phyloP scores from a whole-genome alignment of 495 filamentous ascomycete species.

The Penicillium subrubescens region DNA sequence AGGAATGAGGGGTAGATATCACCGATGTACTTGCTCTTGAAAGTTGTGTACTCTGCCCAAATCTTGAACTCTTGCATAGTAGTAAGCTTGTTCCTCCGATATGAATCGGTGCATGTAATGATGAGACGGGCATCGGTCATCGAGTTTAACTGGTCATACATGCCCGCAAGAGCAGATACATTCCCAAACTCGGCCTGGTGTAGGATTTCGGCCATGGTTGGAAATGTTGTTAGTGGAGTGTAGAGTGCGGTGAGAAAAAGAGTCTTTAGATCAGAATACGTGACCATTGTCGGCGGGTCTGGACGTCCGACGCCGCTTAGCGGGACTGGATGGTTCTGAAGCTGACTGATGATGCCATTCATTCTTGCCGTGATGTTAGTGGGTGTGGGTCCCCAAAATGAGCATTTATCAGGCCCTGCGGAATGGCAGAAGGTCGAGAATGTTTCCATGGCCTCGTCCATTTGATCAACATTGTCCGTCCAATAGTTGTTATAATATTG shows the following conservation, averaged over 20 bases:
- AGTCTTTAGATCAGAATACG: background rate
- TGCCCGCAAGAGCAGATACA: background rate
- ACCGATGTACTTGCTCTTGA: background rate
- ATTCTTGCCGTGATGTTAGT: background rate
- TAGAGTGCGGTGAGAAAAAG: background rate
- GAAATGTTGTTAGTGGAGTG: background rate
- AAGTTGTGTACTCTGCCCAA: background rate
- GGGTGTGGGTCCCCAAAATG: conserved; percentile 38
- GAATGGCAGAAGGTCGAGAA: conserved; percentile 46
- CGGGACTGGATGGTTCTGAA: background rate
- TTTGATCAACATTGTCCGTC: background rate
- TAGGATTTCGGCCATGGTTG: background rate
- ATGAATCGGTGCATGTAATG: background rate
- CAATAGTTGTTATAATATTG: conserved; percentile 21
- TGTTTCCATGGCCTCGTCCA: conserved; percentile 20
- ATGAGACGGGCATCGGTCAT: background rate
- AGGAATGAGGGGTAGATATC: background rate
- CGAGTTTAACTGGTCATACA: background rate
- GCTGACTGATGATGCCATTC: background rate
- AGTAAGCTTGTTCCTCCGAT: background rate
- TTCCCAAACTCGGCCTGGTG: background rate
- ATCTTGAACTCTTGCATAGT: background rate
- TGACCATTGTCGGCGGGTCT: background rate
- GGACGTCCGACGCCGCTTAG: background rate
- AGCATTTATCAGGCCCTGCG: conserved; percentile 38